These are phyloP conservation scores for Tricholoma furcatifolium DNA, from an alignment of 768 basidiomycete genomes.

Conservation along the genomic window DNA sequence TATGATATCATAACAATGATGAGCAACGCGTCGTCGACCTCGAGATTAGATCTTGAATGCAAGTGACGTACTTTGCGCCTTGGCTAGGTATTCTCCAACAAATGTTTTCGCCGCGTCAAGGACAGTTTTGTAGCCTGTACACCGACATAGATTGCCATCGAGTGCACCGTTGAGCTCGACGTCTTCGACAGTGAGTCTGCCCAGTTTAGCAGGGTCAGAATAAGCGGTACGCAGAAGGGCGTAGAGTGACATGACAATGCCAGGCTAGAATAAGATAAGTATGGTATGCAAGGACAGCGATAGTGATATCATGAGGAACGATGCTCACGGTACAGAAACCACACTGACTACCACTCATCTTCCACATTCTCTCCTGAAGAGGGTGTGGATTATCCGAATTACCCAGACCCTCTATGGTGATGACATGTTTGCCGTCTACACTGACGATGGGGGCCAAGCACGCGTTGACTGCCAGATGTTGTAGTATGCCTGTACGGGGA, in stretches of 20 bases:
- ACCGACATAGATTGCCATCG: slow-evolving; percentile 17
- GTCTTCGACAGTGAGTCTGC: slow-evolving; percentile 14
- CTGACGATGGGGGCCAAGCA: slow-evolving; percentile 16
- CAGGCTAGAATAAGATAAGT: slow-evolving; percentile 5
- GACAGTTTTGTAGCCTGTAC: slow-evolving; percentile 17
- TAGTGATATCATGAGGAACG: not conserved
- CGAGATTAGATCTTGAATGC: no score
- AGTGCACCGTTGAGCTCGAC: slow-evolving; percentile 17
- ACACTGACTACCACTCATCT: slow-evolving; percentile 18
- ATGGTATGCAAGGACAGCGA: not conserved
- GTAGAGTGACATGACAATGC: slow-evolving; percentile 17
- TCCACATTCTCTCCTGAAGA: slow-evolving; percentile 18
- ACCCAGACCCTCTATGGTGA: slow-evolving; percentile 15
- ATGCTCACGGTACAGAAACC: slow-evolving; percentile 16
- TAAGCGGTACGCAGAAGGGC: slow-evolving; percentile 16
- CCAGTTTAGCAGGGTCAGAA: slow-evolving; percentile 15
- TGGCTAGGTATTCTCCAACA: slow-evolving; percentile 14
- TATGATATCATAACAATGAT: not conserved
- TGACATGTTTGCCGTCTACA: slow-evolving; percentile 17
- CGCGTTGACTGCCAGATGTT: slow-evolving; percentile 15
- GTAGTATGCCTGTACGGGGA: slow-evolving; percentile 12
- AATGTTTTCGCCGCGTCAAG: slow-evolving; percentile 18
- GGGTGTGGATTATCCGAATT: slow-evolving; percentile 16
- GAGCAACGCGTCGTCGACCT: no score
- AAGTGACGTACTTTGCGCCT: slow-evolving; percentile 5